Percentiles rank a stretch among this genome's conserved stretches.
These are phyloP conservation scores for Phytopythium mirpurense DNA, from an alignment of 352 stramenopile species.

Conservation along the genomic window DNA sequence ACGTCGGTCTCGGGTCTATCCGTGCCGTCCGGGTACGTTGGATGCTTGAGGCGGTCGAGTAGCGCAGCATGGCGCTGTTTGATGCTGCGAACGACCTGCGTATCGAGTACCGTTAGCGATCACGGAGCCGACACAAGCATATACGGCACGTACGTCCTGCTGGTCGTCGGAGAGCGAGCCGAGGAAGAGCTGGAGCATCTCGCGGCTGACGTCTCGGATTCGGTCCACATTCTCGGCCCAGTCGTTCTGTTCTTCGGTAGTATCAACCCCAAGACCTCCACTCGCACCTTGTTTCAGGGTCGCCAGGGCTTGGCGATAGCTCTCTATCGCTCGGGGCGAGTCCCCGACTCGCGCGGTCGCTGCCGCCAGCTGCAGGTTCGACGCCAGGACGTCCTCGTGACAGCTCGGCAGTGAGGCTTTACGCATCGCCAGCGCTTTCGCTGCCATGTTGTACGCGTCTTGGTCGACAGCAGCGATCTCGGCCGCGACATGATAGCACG, in stretches of 20 bases:
- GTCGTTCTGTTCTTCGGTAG: background rate
- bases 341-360: constrained; percentile 39
- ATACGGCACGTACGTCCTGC: background rate
- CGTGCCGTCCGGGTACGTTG: background rate
- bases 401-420: constrained; percentile 20
- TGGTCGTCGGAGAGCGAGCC: constrained; percentile 30
- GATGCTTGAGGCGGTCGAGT: background rate
- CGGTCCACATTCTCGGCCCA: constrained; percentile 13
- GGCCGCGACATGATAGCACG: constrained; percentile 27
- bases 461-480: constrained; percentile 14
- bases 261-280: background rate
- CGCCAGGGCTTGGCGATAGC: constrained; percentile 29
- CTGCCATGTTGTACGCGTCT: constrained; percentile 34
- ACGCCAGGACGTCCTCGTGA: constrained; percentile 31
- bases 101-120: background rate
- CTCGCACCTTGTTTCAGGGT: constrained; percentile 23
- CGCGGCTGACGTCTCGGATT: constrained; percentile 32
- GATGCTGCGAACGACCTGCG: constrained; percentile 38
- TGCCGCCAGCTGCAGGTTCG: constrained; percentile 37
- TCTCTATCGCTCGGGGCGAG: constrained; percentile 48
- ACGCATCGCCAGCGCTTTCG: constrained; percentile 30
- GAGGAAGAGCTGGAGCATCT: constrained; percentile 36
- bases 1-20: background rate
- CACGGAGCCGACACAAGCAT: background rate
- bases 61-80: constrained; percentile 23